These are phyloP conservation scores for Entelexis paramagnoliae DNA, from an alignment of 1,139 yeast species.

Conservation along the genomic window DNA sequence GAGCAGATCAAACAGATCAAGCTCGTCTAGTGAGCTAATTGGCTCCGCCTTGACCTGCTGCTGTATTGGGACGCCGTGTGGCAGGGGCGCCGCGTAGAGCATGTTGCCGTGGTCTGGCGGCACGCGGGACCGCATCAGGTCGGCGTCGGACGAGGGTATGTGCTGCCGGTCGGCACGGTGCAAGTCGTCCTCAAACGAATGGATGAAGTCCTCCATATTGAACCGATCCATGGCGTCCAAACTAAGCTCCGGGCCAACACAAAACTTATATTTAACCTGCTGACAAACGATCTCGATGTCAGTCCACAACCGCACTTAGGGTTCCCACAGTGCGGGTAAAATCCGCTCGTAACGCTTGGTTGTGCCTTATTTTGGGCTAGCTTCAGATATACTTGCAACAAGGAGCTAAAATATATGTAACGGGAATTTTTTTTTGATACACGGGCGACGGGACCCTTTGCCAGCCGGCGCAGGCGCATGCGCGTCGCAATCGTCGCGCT, in stretches of 20 bases:
- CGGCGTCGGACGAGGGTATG: not conserved
- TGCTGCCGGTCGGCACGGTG: constrained; percentile 1
- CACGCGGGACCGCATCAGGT: not conserved
- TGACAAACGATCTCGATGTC: constrained; percentile 7
- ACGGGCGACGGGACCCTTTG: too few relatives aligned
- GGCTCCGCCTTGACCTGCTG: not conserved
- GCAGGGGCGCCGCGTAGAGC: not conserved
- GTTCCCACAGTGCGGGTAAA: not conserved
- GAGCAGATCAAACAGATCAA: not conserved
- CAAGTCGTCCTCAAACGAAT: constrained; percentile 5
- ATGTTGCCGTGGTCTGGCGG: not conserved
- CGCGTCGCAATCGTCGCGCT: too few relatives aligned
- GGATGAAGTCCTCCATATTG: constrained; percentile 1
- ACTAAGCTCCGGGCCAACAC: not conserved
- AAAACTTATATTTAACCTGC: constrained; percentile 2
- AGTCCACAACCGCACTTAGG: not conserved
- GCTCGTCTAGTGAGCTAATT: not conserved
- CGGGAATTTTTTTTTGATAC: too few relatives aligned
- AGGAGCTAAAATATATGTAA: too few relatives aligned
- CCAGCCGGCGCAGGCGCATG: too few relatives aligned
- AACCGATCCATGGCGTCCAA: constrained; percentile 4
- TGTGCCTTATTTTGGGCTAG: not conserved
- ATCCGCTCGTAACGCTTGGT: not conserved
- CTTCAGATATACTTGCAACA: too few relatives aligned
- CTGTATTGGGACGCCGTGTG: not conserved